These are phyloP conservation scores for Podaxis carcinomalis DNA, from an alignment of 768 basidiomycete genomes.

Conservation along the genomic window DNA sequence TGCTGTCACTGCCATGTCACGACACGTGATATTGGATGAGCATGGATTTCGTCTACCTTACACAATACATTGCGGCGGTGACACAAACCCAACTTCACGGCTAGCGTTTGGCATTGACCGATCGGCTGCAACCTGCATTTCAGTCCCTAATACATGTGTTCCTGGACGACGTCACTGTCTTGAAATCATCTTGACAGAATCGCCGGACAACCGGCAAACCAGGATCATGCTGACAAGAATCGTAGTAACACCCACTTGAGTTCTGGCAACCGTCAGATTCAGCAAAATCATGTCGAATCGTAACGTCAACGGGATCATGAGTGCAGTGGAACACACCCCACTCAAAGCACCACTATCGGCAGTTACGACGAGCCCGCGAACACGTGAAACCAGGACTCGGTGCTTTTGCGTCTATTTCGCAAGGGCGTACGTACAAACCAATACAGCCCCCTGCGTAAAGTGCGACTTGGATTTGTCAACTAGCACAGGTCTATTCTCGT, in stretches of 20 bases:
- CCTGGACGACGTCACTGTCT: not conserved
- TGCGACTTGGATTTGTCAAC: not conserved
- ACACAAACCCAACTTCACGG: not conserved
- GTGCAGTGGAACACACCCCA: not conserved
- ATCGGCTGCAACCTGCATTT: not conserved
- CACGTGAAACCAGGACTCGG: not conserved
- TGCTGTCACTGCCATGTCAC: too few species aligned
- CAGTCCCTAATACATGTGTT: not conserved
- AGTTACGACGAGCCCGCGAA: not conserved
- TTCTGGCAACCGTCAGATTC: not conserved
- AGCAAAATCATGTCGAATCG: not conserved
- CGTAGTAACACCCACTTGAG: not conserved
- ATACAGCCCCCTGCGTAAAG: not conserved
- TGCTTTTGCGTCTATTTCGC: not conserved
- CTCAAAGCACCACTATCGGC: not conserved
- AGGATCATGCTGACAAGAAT: not conserved
- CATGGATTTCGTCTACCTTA: too few species aligned
- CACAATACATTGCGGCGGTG: too few species aligned
- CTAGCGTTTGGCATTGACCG: not conserved
- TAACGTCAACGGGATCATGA: not conserved
- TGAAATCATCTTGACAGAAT: not conserved
- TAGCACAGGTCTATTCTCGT: not conserved
- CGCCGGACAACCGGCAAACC: not conserved
- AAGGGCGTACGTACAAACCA: not conserved
- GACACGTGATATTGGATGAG: too few species aligned